Base-by-base conservation (phyloP, 2,329 filamentous ascomycete genomes). In the Gaeumannomyces tritici region DNA sequence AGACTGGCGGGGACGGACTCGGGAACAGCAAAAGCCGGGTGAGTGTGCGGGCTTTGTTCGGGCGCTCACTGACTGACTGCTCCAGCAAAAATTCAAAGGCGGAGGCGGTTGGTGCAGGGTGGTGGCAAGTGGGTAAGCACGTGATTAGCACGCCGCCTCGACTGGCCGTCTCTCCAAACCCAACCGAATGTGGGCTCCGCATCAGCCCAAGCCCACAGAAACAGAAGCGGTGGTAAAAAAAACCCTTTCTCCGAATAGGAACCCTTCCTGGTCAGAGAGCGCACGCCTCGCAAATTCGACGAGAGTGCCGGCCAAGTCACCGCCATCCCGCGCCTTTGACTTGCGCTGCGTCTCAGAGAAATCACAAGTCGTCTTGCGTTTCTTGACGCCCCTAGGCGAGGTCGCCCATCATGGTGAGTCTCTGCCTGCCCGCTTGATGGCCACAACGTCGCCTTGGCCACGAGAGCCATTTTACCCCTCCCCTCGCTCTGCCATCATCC, bases 391-490 rank as follows among this genome's bases (percentile, higher is more conserved):
- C 72, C 69, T 69, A 77, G 78, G 79, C 75, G 77, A 80, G 76
- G 73, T 80, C 77, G 78, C 79, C 79, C 79, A 81, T 73, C 73
- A 81, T 81, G 72, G 79, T 76, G 68, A 63, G 73, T 72, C 59
- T 15, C 27, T 60, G 15, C 26, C 35, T 60, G 26, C 55, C 55
- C 26, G 24, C 24, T 15, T 56, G 13, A 21, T 26, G 26, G 26
- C 55, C 28, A 29, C 54, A 2, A 21, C 24, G 24, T 26, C 55
- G 21, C 55, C 18, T 29, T 26, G 8, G 15, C 55, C 55, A 29
- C 33, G 54, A 59, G 35, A 28, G 35, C 35, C 57, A 21, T 57
- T 55, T 54, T 61, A 42, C 62, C 61, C 55, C 59, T 61, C 57
- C 59, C 58, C 35, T 47, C 42, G 6, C 42, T n/a, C 42, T 51